phyloP scores from a whole-genome alignment of 1,139 yeast genomes.

The Diutina rugosa region DNA sequence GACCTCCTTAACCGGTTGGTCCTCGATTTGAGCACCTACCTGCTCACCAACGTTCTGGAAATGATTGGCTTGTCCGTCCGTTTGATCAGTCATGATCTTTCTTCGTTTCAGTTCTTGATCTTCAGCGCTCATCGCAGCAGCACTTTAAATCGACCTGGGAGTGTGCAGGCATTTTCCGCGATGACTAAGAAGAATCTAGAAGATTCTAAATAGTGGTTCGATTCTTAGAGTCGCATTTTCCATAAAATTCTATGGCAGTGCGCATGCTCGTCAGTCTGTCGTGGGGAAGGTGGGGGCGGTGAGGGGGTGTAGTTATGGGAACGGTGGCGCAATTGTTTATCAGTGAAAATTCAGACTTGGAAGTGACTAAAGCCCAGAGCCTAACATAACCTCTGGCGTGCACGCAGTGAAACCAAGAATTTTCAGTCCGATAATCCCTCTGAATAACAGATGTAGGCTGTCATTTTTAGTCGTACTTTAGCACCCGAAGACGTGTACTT shows the following conservation, averaged over 20 bases:
- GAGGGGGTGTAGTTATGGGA: neutral
- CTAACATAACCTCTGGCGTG: too few species aligned
- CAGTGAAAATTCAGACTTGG: neutral
- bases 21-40: slow-evolving; percentile 50
- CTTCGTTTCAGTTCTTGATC: slow-evolving; percentile 1
- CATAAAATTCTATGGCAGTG: neutral
- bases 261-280: neutral
- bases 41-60: neutral
- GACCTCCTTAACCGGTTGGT: slow-evolving; percentile 93
- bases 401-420: too few species aligned
- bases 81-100: neutral
- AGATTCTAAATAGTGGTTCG: neutral
- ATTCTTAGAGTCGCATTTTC: neutral
- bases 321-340: neutral
- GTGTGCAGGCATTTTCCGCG: neutral
- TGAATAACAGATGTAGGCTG: neutral
- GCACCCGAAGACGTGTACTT: neutral
- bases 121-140: neutral
- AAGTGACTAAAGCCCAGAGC: neutral
- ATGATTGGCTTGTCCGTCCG: neutral
- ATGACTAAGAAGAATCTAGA: neutral
- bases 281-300: neutral
- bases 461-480: neutral
- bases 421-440: too few species aligned
- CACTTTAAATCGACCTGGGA: neutral